A percentile compares a stretch with the other conserved stretches of the same genome.
phyloP scores from a whole-genome alignment of 179 eudicot species.

The Actinidia polygama region DNA sequence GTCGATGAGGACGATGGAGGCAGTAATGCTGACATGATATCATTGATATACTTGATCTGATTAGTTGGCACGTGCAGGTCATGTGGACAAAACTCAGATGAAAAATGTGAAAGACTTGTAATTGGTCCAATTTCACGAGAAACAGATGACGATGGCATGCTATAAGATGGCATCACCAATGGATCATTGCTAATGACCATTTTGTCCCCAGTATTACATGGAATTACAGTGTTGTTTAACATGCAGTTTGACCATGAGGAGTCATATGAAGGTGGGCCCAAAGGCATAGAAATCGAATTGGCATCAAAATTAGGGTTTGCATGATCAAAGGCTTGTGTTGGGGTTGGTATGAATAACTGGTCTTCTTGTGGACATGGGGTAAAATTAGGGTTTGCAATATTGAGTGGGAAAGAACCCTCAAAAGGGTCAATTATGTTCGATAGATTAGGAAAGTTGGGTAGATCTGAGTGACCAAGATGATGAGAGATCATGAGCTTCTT shows the following conservation, averaged over 20 bases:
- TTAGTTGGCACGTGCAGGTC: constrained; percentile 14
- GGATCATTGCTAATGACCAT: constrained; percentile 8
- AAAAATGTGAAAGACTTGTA: constrained; percentile 11
- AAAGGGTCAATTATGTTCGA: constrained; percentile 9
- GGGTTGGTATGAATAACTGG: constrained; percentile 13
- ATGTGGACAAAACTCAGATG: constrained; percentile 11
- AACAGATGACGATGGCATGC: constrained; percentile 14
- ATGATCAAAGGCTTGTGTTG: constrained; percentile 29
- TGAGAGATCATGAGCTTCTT: constrained; percentile 56
- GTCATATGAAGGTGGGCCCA: constrained; percentile 26
- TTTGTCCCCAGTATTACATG: background rate
- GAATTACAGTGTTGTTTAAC: background rate
- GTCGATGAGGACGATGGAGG: background rate
- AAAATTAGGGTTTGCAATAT: constrained; percentile 33
- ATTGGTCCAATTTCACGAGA: constrained; percentile 2
- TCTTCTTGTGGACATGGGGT: constrained; percentile 23
- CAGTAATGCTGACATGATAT: background rate
- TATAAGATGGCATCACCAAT: background rate
- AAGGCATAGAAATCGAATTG: constrained; percentile 13
- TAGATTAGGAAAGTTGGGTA: constrained; percentile 12
- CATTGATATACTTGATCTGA: constrained; percentile 23
- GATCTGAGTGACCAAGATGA: constrained; percentile 2
- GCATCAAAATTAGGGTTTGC: constrained; percentile 12
- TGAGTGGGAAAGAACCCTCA: constrained; percentile 23
- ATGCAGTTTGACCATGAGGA: constrained; percentile 25